Base-by-base conservation (phyloP, 148 eudicot species). In the Rhododendron henanense region DNA sequence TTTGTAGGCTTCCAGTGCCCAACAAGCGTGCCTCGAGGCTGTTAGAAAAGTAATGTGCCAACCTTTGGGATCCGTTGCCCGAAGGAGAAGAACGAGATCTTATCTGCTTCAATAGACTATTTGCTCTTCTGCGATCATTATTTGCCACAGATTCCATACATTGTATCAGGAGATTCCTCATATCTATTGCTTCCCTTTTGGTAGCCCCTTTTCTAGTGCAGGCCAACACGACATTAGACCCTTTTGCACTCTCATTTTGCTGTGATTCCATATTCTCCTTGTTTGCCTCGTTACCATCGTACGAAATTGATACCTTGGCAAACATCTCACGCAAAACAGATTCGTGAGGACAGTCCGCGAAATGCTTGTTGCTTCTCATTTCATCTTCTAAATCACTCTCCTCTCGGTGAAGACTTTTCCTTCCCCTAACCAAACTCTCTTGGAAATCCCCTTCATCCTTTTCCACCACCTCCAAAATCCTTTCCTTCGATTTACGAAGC, bases 1-100 rank as follows among this genome's bases (percentile, higher is more conserved):
- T 79, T 37, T 11, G 71, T 83, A 10, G 59, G 71, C 75, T 78
- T 28, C 89, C 89, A 59, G 77, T 87, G 10, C 94, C 94, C 25
- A 82, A 85, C 44, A 92, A 86, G 8, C 93, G 94, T 23, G 94
- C 93, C 87, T 93, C 93, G 19, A 93, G 90, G 2, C 90, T 92
- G 74, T 90, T 87, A 2, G 94, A 93, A 69, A 93, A 92, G 87
- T 91, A 90, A 85, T 93, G 94, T 2, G 94, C 91, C 41, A 93
- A 81, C 51, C 95, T 88, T 83, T 93, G 94, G 23, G 89, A 83
- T 77, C 89, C 89, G 84, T 90, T 87, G 0, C 95, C 95, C 16
- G 35, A 69, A 18, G 94, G 89, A 61, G 92, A 89, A 15, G 94
- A 89, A 85, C 89, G 90, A 73, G 77, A 82, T 65, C 92, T 87